Percentiles rank a stretch among this genome's conserved stretches.
Conservation (phyloP, 306 rosid genomes). For the Mimosa pudica region DNA sequence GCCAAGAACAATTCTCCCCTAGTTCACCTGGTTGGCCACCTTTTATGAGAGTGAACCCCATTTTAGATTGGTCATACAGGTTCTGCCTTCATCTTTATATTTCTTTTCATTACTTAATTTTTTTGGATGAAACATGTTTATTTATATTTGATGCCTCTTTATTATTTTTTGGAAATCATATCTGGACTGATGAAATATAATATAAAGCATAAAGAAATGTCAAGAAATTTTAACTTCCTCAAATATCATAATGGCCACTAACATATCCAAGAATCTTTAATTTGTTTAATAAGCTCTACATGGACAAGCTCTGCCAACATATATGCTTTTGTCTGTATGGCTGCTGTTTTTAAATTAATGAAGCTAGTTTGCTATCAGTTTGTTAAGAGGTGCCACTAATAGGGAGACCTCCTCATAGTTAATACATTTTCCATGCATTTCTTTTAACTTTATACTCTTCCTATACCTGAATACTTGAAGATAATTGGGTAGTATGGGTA, state of each 20-base stretch:
- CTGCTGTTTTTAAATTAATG: conserved; percentile 1
- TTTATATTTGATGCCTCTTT: conserved; percentile 20
- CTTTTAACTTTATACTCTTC: neutral
- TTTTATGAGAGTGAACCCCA: conserved; percentile 98
- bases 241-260: neutral
- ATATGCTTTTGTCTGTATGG: conserved; percentile 26
- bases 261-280: conserved; percentile 5
- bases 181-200: conserved; percentile 16
- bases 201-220: conserved; percentile 7
- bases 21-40: conserved; percentile 99
- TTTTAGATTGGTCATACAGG: conserved; percentile 98
- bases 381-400: conserved; percentile 14
- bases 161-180: conserved; percentile 23
- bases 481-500: conserved; percentile 7
- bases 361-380: neutral
- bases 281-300: conserved; percentile 26
- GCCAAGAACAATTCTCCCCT: conserved; percentile 98
- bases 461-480: conserved; percentile 2
- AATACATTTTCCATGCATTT: conserved; percentile 8
- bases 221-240: conserved; percentile 10
- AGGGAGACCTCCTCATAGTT: conserved; percentile 10
- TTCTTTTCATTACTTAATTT: conserved; percentile 5
- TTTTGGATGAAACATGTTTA: conserved; percentile 26
- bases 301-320: neutral
- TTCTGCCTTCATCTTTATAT: conserved; percentile 31